Conservation (phyloP, 257 asterid genomes). For the Nicotiana paniculata region DNA sequence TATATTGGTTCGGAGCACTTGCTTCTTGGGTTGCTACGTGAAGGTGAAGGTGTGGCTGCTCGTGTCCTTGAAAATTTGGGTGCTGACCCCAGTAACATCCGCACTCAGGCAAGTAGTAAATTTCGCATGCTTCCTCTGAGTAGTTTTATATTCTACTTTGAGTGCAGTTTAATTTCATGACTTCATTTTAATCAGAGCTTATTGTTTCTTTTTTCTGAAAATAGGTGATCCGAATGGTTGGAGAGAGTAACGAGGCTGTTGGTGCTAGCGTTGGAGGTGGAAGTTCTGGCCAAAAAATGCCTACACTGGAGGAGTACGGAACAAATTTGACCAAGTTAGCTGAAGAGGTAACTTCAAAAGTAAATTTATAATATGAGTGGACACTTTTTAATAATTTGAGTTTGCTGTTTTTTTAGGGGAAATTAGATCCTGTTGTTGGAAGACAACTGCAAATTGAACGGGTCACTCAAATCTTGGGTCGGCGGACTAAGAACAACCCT, state of each 20-base stretch:
- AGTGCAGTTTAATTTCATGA: not conserved
- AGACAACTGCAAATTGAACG: conserved; percentile 92
- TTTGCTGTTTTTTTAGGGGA: conserved; percentile 49
- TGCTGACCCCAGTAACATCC: conserved; percentile 88
- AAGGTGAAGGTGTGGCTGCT: conserved; percentile 99
- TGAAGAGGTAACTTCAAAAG: conserved; percentile 60
- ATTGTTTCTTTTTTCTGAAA: not conserved
- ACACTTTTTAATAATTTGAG: not conserved
- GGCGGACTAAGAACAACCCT: conserved; percentile 94
- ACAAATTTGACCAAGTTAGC: conserved; percentile 73
- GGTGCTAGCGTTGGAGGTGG: conserved; percentile 87
- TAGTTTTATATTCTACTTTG: not conserved
- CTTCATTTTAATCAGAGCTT: not conserved
- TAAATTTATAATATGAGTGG: not conserved
- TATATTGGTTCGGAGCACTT: conserved; percentile 99
- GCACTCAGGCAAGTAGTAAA: conserved; percentile 60
- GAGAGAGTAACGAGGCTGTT: conserved; percentile 70
- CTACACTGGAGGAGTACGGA: conserved; percentile 73
- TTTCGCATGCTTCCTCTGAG: conserved; percentile 4
- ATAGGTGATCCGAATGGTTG: conserved; percentile 76
- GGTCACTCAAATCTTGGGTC: conserved; percentile 92
- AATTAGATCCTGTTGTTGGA: conserved; percentile 96
- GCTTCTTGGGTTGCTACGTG: conserved; percentile 89
- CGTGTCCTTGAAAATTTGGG: conserved; percentile 95
- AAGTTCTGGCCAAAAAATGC: conserved; percentile 69